These are phyloP conservation scores for Lachancea cidri DNA, from an alignment of 805 yeast genomes.

Conservation along the genomic window DNA sequence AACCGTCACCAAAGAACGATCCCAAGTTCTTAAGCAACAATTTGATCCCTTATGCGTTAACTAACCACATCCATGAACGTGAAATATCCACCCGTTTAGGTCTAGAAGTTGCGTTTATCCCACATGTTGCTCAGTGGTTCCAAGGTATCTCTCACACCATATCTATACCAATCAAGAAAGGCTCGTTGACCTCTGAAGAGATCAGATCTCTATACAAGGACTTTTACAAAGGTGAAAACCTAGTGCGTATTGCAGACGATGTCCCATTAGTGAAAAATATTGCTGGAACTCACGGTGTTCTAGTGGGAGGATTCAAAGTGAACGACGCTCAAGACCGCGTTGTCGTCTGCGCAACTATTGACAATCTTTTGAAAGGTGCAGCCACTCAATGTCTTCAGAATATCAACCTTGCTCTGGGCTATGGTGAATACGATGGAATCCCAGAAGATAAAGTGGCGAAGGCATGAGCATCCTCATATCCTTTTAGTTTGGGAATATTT, in stretches of 20 bases:
- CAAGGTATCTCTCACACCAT: slow-evolving; percentile 95
- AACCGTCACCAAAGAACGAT: slow-evolving; percentile 96
- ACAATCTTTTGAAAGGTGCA: slow-evolving; percentile 94
- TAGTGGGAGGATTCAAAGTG: slow-evolving; percentile 93
- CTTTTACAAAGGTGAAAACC: slow-evolving; percentile 78
- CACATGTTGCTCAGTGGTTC: slow-evolving; percentile 98
- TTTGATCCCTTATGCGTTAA: slow-evolving; percentile 89
- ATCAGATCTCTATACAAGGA: slow-evolving; percentile 74
- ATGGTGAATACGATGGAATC: slow-evolving; percentile 92
- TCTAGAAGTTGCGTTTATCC: slow-evolving; percentile 76
- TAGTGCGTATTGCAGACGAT: slow-evolving; percentile 82
- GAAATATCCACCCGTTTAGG: slow-evolving; percentile 85
- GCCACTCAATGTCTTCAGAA: slow-evolving; percentile 98
- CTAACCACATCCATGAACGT: slow-evolving; percentile 95
- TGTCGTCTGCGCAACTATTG: slow-evolving; percentile 92
- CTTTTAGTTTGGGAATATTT: too few species aligned
- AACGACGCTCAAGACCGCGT: slow-evolving; percentile 84
- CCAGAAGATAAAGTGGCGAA: slow-evolving; percentile 62
- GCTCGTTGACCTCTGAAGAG: slow-evolving; percentile 69
- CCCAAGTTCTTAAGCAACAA: slow-evolving; percentile 67
- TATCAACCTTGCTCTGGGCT: slow-evolving; percentile 83
- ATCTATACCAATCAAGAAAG: slow-evolving; percentile 74
- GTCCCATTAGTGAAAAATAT: slow-evolving; percentile 90
- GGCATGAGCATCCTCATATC: slow-evolving; percentile 29
- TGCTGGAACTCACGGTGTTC: slow-evolving; percentile 91